These are phyloP conservation scores for Triadica sebifera DNA, from an alignment of 345 rosid species.

Conservation along the genomic window DNA sequence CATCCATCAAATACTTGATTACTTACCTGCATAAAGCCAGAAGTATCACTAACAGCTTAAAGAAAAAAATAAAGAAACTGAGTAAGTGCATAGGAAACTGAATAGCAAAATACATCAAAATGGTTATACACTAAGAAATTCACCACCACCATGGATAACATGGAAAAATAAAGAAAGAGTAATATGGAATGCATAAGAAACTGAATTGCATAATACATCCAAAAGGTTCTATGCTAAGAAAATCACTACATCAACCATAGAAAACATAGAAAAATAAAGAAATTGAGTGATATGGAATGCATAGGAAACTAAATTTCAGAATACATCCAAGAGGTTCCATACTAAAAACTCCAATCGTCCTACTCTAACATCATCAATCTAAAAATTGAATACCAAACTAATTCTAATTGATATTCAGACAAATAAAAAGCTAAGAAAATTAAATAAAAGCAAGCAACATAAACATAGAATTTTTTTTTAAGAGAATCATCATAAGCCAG, in stretches of 20 bases:
- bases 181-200: neutral
- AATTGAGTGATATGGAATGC: neutral
- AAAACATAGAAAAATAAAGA: neutral
- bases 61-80: no score
- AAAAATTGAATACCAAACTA: neutral
- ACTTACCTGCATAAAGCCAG: constrained; percentile 32
- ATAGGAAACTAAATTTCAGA: neutral
- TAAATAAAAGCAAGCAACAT: neutral
- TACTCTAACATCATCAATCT: neutral
- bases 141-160: neutral
- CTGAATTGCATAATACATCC: neutral
- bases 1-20: constrained; percentile 50
- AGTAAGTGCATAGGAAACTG: no score
- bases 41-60: constrained; percentile 10
- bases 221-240: neutral
- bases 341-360: neutral
- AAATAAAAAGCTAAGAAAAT: neutral
- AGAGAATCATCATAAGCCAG: neutral
- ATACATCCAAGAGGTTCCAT: neutral
- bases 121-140: neutral
- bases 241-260: neutral
- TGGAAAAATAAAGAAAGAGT: neutral
- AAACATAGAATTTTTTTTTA: no score
- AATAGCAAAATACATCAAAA: neutral
- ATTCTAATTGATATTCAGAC: neutral